A percentile compares a stretch with the other conserved stretches of the same genome.
Conservation (phyloP, 1,139 yeast genomes). For the Candida glucosophila region DNA sequence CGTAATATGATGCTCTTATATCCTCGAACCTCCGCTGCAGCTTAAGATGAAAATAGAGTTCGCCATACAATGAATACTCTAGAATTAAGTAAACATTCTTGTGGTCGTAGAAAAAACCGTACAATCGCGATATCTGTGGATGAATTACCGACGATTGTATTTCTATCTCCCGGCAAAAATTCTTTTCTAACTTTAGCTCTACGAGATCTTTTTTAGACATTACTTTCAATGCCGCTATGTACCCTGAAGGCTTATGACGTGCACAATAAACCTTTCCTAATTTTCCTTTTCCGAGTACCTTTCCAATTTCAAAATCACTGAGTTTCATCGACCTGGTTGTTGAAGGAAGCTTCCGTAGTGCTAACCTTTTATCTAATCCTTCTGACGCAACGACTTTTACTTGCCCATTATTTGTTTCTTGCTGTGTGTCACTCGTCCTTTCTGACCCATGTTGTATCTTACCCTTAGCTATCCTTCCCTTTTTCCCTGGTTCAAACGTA, state of each 20-base stretch:
- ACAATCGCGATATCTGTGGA: constrained; percentile 69
- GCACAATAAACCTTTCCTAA: constrained; percentile 91
- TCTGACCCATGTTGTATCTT: no score
- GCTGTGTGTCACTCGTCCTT: no score
- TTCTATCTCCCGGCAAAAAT: constrained; percentile 84
- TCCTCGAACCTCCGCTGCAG: constrained; percentile 61
- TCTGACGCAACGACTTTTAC: no score
- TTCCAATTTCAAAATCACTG: constrained; percentile 79
- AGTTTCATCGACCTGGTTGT: constrained; percentile 14
- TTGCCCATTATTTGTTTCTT: background rate
- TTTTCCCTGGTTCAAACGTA: constrained; percentile 8
- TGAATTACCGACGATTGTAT: constrained; percentile 76
- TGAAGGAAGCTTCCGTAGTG: constrained; percentile 2
- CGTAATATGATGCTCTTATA: constrained; percentile 65
- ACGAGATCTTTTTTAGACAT: constrained; percentile 78
- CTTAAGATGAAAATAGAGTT: constrained; percentile 67
- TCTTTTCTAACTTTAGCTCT: constrained; percentile 74
- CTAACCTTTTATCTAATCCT: constrained; percentile 1
- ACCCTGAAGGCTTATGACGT: constrained; percentile 64
- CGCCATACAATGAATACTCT: constrained; percentile 85
- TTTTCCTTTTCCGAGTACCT: constrained; percentile 86
- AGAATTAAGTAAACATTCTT: constrained; percentile 73
- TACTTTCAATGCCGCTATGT: constrained; percentile 81
- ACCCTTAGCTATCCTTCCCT: no score
- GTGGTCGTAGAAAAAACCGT: constrained; percentile 78